Conservation (phyloP, 371 early-diverging fungal species). For the Zopfochytrium polystomum region DNA sequence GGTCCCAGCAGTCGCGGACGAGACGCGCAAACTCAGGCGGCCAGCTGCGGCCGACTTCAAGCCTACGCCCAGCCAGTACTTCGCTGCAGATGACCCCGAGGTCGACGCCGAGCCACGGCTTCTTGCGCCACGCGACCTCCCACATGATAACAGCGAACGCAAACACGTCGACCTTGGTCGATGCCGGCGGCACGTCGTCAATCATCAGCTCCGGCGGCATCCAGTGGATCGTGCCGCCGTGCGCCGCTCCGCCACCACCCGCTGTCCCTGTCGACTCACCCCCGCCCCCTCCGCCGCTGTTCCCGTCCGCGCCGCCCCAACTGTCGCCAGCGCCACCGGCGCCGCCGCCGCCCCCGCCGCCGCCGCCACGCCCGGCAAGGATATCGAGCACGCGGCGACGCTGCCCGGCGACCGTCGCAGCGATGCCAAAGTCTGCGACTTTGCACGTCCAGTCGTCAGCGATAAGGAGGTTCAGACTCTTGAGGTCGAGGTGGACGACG, state of each 20-base stretch:
- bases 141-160: slow-evolving; percentile 23
- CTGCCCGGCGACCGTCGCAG: too few relatives aligned
- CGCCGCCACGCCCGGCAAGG: too few relatives aligned
- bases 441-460: slow-evolving; percentile 17
- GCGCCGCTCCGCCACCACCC: slow-evolving; percentile 1
- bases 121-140: slow-evolving; percentile 15
- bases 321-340: too few relatives aligned
- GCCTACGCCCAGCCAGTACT: slow-evolving; percentile 3
- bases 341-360: too few relatives aligned
- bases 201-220: slow-evolving; percentile 19
- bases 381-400: too few relatives aligned
- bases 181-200: background rate
- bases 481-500: slow-evolving; percentile 17
- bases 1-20: slow-evolving; percentile 3
- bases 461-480: slow-evolving; percentile 18
- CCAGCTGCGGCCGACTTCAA: slow-evolving; percentile 5
- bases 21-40: background rate
- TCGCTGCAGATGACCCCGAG: background rate
- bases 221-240: slow-evolving; percentile 25
- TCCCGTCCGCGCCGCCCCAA: background rate
- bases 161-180: slow-evolving; percentile 19
- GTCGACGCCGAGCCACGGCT: slow-evolving; percentile 14
- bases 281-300: background rate
- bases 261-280: background rate
- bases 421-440: slow-evolving; percentile 20